A percentile compares a stretch with the other conserved stretches of the same genome.
Evolutionary conservation across 805 yeast genomes (phyloP).

Genomic region (Candida chilensis): DNA sequence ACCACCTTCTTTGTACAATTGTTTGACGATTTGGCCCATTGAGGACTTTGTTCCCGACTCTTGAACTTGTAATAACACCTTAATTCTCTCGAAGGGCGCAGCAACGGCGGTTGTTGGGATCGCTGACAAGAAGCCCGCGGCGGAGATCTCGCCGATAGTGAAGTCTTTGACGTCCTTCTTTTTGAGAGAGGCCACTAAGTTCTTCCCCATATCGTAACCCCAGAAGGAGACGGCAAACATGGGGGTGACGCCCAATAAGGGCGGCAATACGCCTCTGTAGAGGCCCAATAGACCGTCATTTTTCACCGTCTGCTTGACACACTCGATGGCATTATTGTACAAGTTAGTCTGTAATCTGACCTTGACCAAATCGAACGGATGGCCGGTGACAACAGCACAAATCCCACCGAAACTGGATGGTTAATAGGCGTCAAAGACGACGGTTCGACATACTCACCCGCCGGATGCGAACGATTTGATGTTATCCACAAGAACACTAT

Average conservation of each 20-base stretch:
- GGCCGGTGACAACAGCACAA: constrained; percentile 93
- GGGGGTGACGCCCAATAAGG: constrained; percentile 93
- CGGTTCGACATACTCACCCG: constrained; percentile 28
- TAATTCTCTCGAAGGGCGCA: constrained; percentile 96
- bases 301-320: constrained; percentile 62
- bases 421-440: too few species aligned
- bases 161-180: constrained; percentile 30
- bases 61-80: constrained; percentile 85
- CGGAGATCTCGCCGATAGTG: constrained; percentile 61
- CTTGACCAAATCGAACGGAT: constrained; percentile 90
- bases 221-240: constrained; percentile 98
- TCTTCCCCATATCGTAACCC: constrained; percentile 95
- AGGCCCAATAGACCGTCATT: constrained; percentile 73
- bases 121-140: constrained; percentile 93
- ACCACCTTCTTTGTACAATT: constrained; percentile 75
- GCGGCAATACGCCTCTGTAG: constrained; percentile 92
- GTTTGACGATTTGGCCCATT: constrained; percentile 53
- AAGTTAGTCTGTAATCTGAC: constrained; percentile 85
- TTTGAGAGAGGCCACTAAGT: constrained; percentile 42
- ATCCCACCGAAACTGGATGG: constrained; percentile 65
- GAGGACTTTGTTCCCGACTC: constrained; percentile 31
- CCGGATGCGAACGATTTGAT: constrained; percentile 85
- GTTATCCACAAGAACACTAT: constrained; percentile 56
- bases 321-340: constrained; percentile 51
- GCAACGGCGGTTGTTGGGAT: constrained; percentile 92